Percentiles rank a stretch among this genome's conserved stretches.
Conservation (phyloP, 192 early-diverging fungal genomes). For the Backusella liffmaniae region DNA sequence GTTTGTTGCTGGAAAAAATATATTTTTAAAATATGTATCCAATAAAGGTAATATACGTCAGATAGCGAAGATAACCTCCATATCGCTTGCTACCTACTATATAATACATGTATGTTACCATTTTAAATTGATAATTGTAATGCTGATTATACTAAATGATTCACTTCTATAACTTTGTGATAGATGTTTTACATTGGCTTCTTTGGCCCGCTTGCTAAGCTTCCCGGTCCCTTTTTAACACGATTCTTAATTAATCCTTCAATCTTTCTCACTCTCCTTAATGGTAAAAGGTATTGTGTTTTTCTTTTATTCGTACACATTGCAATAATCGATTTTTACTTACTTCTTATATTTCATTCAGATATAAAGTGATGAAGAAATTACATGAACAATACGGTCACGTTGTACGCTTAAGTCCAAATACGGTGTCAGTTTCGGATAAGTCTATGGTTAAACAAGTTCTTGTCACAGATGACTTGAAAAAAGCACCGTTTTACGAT, state of each 20-base stretch:
- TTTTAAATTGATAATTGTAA: too few species aligned
- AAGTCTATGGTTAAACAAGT: slow-evolving; percentile 38
- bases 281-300: background rate
- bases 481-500: slow-evolving; percentile 22
- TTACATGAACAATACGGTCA: slow-evolving; percentile 32
- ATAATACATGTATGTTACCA: too few species aligned
- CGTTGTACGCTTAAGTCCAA: slow-evolving; percentile 23
- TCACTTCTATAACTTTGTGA: too few species aligned
- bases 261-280: background rate
- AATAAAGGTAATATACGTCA: too few species aligned
- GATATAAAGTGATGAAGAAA: background rate
- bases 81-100: too few species aligned
- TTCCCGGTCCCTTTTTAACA: slow-evolving; percentile 24
- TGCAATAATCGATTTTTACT: too few species aligned
- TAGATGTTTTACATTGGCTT: slow-evolving; percentile 21
- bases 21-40: too few species aligned
- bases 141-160: too few species aligned
- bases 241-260: background rate
- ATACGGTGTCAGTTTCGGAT: slow-evolving; percentile 21
- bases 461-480: slow-evolving; percentile 26
- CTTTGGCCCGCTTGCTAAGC: slow-evolving; percentile 26
- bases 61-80: too few species aligned
- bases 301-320: too few species aligned
- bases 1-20: too few species aligned
- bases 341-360: background rate